phyloP scores from a whole-genome alignment of 225 moss, liverwort and hornwort species.

The Climacium dendroides region DNA sequence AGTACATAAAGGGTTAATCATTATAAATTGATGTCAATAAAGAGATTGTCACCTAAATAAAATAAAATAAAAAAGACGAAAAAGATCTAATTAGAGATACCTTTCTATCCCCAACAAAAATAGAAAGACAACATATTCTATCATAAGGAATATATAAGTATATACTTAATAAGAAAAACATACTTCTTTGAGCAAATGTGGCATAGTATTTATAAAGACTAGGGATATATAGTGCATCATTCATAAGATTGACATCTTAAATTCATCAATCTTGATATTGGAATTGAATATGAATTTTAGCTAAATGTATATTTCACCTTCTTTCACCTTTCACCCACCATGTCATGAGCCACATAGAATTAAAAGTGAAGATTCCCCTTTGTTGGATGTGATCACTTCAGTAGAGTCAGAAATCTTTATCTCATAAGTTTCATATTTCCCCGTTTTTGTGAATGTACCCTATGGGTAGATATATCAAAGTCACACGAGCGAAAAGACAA shows the following conservation, averaged over 20 bases:
- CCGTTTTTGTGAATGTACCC: background rate
- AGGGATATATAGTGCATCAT: too few relatives aligned
- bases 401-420: background rate
- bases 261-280: background rate
- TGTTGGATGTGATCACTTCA: background rate
- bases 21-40: too few relatives aligned
- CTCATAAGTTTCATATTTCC: background rate
- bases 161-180: too few relatives aligned
- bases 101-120: too few relatives aligned
- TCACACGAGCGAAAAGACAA: background rate
- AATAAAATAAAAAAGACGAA: too few relatives aligned
- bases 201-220: background rate
- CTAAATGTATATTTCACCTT: background rate
- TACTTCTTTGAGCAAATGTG: too few relatives aligned
- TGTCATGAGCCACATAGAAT: background rate
- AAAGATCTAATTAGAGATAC: too few relatives aligned
- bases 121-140: too few relatives aligned
- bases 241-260: too few relatives aligned
- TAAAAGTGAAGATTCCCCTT: background rate
- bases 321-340: background rate
- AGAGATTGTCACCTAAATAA: too few relatives aligned
- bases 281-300: background rate
- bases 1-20: too few relatives aligned
- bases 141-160: too few relatives aligned
- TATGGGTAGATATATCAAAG: background rate